These are phyloP conservation scores for Pneumocystis canis DNA, from an alignment of 1,139 yeast genomes.

Conservation along the genomic window DNA sequence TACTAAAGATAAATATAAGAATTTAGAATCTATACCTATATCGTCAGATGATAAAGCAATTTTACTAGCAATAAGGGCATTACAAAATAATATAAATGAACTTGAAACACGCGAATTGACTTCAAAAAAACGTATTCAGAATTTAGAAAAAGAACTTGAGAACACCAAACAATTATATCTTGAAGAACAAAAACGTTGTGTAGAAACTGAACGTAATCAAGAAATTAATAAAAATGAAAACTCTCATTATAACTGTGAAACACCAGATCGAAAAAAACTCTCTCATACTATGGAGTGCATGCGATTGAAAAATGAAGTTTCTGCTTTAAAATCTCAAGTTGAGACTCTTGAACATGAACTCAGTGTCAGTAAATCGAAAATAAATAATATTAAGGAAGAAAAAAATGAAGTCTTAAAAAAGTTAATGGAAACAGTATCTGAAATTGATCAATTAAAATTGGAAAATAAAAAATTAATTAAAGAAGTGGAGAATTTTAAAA, in stretches of 20 bases:
- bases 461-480: conserved; percentile 7
- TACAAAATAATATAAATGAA: conserved; percentile 14
- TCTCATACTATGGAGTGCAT: conserved; percentile 11
- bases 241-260: neutral
- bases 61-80: conserved; percentile 13
- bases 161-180: conserved; percentile 7
- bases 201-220: conserved; percentile 10
- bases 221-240: neutral
- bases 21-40: conserved; percentile 14
- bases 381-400: conserved; percentile 13
- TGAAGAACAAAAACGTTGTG: conserved; percentile 10
- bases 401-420: conserved; percentile 14
- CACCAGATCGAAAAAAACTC: neutral
- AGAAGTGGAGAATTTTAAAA: conserved; percentile 3
- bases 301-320: conserved; percentile 10
- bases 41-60: conserved; percentile 17
- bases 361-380: conserved; percentile 7
- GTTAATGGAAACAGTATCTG: conserved; percentile 12
- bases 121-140: conserved; percentile 7
- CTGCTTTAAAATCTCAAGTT: conserved; percentile 6
- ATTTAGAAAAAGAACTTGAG: conserved; percentile 8
- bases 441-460: conserved; percentile 9
- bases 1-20: neutral
- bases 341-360: conserved; percentile 12
- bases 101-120: conserved; percentile 13